Evolutionary conservation across 202 grass and related monocot species (phyloP), one percentile per base, ranked within the genome.

Genomic region (Carex sylvatica): DNA sequence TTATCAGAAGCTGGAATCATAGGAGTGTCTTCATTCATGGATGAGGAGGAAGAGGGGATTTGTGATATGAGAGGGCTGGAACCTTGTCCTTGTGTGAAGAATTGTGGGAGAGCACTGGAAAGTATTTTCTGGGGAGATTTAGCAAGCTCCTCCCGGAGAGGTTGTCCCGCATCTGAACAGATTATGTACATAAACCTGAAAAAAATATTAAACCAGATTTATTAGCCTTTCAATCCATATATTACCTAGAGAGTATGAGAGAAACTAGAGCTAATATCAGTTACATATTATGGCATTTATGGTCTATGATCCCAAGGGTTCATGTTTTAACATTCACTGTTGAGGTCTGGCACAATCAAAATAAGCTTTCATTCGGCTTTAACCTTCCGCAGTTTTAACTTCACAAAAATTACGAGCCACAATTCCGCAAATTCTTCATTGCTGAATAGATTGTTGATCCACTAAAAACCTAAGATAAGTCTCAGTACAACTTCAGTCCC

Each of bases 171-270:
- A 84, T 96, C 96, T 26, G 91, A 99, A 86, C 92, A 99, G 78
- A 99, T 96, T 85, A 99, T 96, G 81, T 95, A 96, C 96, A 96
- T 99, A 73, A 99, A 96, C 88, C 96, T 99, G 86, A 83, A 93
- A 83, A 83, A 82, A 20, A 18, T 3, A 65, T 77, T 22, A 4
- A 77, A 77, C 28, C 28, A 77, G 28, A 77, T 59, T 59, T 36
- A 59, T 58, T 6, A 77, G 26, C 26, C 16, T 20, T 75, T 75
- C 49, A 53, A 30, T 53, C 14, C 14, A 24, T 18, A 51, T n/a
- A 54, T 75, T 75, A 54, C 24, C 49, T 56, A 18, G 14, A 56
- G 24, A 54, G 31, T 13, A 31, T 75, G 71, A 55, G 26, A 31
- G 49, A n/a, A 75, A 55, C 26, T 56, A 55, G 72, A 35, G 24